Conservation (phyloP, 2,329 filamentous ascomycete genomes). For the Trichoderma arundinaceum region DNA sequence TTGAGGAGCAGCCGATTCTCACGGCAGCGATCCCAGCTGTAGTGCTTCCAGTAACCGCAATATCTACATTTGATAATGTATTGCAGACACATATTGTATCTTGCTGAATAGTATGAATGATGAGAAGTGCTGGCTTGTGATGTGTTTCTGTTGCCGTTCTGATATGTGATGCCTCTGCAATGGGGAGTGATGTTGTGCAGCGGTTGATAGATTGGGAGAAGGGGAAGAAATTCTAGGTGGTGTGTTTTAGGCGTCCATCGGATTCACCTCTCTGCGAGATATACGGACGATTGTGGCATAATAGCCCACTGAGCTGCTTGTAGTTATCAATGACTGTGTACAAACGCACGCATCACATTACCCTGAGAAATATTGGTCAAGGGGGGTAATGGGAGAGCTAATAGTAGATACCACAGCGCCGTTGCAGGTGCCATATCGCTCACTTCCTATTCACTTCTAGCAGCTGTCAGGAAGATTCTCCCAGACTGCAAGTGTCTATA, state of each 20-base stretch:
- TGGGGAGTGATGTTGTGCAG: neutral
- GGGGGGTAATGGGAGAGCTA: neutral
- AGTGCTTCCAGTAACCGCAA: conserved; percentile 27
- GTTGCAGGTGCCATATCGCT: neutral
- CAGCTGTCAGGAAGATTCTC: neutral
- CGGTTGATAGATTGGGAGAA: neutral
- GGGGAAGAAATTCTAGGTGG: neutral
- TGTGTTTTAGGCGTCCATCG: neutral
- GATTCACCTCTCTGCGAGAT: neutral
- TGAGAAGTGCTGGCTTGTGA: conserved; percentile 33
- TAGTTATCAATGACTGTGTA: neutral
- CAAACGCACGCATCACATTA: neutral
- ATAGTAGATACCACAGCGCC: neutral
- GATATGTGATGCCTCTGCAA: neutral
- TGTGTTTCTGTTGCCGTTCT: conserved; percentile 31
- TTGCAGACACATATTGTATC: conserved; percentile 26
- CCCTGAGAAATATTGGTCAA: neutral
- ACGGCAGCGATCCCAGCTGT: conserved; percentile 29
- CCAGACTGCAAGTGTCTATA: neutral
- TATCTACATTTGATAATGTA: conserved; percentile 26
- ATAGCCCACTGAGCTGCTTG: neutral
- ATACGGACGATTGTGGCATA: neutral
- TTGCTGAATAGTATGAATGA: conserved; percentile 21
- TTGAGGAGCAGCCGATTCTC: conserved; percentile 5
- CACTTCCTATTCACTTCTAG: neutral